Base-by-base conservation (phyloP, 768 basidiomycete species). In the Asterophora lycoperdoides region DNA sequence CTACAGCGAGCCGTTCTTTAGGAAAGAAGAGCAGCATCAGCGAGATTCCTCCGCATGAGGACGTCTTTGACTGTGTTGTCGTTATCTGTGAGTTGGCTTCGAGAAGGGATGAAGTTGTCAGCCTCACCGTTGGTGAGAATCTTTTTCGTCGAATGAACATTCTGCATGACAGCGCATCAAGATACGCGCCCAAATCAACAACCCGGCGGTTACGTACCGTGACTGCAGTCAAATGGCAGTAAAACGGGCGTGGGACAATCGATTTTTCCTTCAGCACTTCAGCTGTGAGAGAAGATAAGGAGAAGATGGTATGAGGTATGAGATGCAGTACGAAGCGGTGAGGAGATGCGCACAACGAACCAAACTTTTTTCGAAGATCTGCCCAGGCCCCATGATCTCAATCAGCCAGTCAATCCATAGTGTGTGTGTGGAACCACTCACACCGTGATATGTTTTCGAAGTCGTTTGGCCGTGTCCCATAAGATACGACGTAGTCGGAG, bases 401-500 rank as follows among this genome's bases (percentile, higher is more conserved):
- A 41, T 34, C 20, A 55, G 38, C 30, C 20, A 44, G 28, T 17
- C 40, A 32, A 11, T 49, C 38, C 18, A 39, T 39, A 17, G 20
- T 26, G 44, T 50, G 19, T 20, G 46, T 33, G 20, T 47, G n/a
- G 44, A 49, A 19, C 39, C 26, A 67, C 82, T 51, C 43, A 89
- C 87, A 89, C 57, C 74, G 76, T 18, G 83, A 77, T 1, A 77
- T 78, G n/a, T 72, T 80, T 11, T 86, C 84, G 32, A 83, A 68
- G 56, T 87, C 83, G 44, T 89, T 89, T 17, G 78, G 69, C 40
- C 85, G 75, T 48, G 83, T 77, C 8, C 77, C 79, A 59, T 84
- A 89, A 40, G 83, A 86, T 40, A 84, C 77, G 26, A 89, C 85
- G 56, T 84, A 85, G 60, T 84, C 81, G 29, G 73, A 66, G 26